Conservation (phyloP, 768 basidiomycete genomes). For the Termitomyces sp. region DNA sequence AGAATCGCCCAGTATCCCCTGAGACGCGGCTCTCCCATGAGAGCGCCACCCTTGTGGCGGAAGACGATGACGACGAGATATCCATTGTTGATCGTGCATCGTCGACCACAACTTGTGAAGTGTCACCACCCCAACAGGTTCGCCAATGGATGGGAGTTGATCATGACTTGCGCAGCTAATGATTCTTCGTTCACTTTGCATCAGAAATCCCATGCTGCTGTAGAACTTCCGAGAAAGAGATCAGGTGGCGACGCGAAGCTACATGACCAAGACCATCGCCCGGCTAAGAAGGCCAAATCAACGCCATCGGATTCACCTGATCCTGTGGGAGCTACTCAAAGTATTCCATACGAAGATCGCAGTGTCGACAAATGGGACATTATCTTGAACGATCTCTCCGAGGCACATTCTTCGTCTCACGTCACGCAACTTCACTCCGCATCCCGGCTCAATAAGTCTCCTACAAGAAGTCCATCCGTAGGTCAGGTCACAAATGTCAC, state of each 20-base stretch:
- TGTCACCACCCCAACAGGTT: not conserved
- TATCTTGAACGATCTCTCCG: not conserved
- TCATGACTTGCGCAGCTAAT: not conserved
- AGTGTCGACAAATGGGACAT: not conserved
- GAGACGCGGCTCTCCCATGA: not conserved
- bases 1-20: not conserved
- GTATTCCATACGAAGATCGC: not conserved
- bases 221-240: not conserved
- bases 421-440: not conserved
- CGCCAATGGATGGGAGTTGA: not conserved
- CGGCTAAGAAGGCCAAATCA: not conserved
- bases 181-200: not conserved
- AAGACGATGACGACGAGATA: not conserved
- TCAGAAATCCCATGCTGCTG: not conserved
- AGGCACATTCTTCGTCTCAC: not conserved
- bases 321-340: too few relatives aligned
- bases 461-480: not conserved
- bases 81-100: not conserved
- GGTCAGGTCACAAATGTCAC: not conserved
- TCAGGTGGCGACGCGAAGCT: not conserved
- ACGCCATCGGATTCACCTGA: too few relatives aligned
- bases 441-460: not conserved
- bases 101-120: not conserved
- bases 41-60: not conserved
- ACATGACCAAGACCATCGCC: not conserved